Evolutionary conservation across 495 filamentous ascomycete genomes (phyloP), one percentile per base, ranked within the genome.

Genomic region (Podospora pseudocomata): DNA sequence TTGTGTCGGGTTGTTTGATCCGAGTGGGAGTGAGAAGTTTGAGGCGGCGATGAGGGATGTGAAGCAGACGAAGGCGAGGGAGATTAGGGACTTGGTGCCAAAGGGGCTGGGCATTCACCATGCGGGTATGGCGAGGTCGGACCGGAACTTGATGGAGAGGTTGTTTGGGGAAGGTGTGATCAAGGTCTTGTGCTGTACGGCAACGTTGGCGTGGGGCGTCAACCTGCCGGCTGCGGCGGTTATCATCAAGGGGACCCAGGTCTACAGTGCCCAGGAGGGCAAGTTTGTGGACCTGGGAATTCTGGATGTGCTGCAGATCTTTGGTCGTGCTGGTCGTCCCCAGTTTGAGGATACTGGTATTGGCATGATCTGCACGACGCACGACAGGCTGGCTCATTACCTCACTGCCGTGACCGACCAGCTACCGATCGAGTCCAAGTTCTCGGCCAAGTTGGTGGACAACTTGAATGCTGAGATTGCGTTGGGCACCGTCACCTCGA

Each of bases 221-320:
- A 99, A 99, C 81, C 87, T 99, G 77, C 95, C 95, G 1, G 95
- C 95, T 9, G 94, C 96, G 15, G 96, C 95, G 3, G 95, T 99
- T 27, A 86, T 99, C 64, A 99, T 99, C 82, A 98, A 98, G 78
- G 95, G 95, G 19, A 98, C 95, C 5, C 93, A 97, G 76, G 82
- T 99, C 2, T 99, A 99, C 80, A 97, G 94, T 76, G 88, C 95
- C 0, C 90, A 95, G 78, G 94, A 95, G 67, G 95, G 95, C 78
- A 96, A 94, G 81, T 98, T 97, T 74, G 90, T 97, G 27, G 96
- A 98, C 75, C 84, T 99, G 16, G 94, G 95, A 11, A 99, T 99
- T 71, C 86, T 99, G 4, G 95, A 99, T 76, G 95, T 99, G 15
- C 82, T 99, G 69, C 95, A 99, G 79, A 99, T 99, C 56, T 99